Evolutionary conservation across 179 eudicot species (phyloP), one percentile per base, ranked within the genome.

Genomic region (Camellia oleifera): DNA sequence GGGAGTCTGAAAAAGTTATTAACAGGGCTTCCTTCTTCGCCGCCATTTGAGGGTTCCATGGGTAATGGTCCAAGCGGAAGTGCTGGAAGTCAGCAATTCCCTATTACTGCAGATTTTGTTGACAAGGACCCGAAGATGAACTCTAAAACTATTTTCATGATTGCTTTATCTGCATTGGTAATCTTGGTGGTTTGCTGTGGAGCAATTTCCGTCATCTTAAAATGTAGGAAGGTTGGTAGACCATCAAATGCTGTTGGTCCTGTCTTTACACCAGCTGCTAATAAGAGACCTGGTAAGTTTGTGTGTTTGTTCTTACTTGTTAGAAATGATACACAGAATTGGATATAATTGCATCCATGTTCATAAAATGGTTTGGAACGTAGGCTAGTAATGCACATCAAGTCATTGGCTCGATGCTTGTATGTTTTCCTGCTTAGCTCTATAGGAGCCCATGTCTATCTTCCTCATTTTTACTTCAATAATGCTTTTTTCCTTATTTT

Each of bases 1-100:
- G 73, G 50, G 69, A 66, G 69, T 75, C 82, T 78, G 77, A 79
- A 15, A n/a, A n/a, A 61, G 46, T 76, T 82, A 17, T 54, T 44
- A 32, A 44, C 90, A 96, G 99, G 99, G 72, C 85, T 94, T 87
- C 90, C 97, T 80, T 89, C 99, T 74, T 77, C 89, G 32, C 86
- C 88, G 45, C 90, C 93, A 48, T 50, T 86, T 66, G 93, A 85
- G 76, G 74, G 75, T 81, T 61, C 82, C 65, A 18, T 77, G 32
- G 93, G 93, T 50, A 86, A 78, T 81, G 92, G 92, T 85, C 99
- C 97, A 69, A 83, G 79, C 83, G 94, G 85, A 81, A 91, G 89
- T 84, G 75, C 73, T 74, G 96, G 86, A 72, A 88, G 69, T 66
- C 86, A 82, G 42, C 91, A 89, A 77, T 86, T 80, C 82, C 98